These are phyloP conservation scores for Pichia occidentalis DNA, from an alignment of 805 yeast species.

Conservation along the genomic window DNA sequence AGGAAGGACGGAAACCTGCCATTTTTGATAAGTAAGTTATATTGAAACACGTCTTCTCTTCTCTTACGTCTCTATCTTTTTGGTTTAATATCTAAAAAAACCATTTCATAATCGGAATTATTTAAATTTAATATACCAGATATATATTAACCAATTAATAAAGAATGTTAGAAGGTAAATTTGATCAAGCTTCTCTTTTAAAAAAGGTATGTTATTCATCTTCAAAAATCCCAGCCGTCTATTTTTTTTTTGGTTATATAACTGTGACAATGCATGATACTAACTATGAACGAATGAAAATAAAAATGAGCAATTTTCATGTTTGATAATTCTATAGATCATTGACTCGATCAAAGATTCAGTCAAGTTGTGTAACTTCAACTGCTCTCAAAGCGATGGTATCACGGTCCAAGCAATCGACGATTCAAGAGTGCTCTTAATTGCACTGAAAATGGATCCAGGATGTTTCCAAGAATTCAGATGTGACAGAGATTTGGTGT, in stretches of 20 bases:
- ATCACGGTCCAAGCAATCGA: conserved; percentile 96
- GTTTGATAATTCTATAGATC: too few species aligned
- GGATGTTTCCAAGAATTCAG: conserved; percentile 88
- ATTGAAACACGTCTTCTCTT: too few species aligned
- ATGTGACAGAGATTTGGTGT: conserved; percentile 88
- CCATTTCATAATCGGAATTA: too few species aligned
- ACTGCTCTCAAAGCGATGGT: conserved; percentile 84
- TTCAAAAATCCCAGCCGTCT: too few species aligned
- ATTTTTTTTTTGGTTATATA: not conserved
- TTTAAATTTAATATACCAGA: too few species aligned
- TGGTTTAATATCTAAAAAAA: too few species aligned
- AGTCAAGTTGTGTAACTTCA: conserved; percentile 92
- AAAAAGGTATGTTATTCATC: conserved; percentile 51
- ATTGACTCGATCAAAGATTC: conserved; percentile 93
- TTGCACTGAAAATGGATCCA: conserved; percentile 78
- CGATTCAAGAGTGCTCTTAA: conserved; percentile 90
- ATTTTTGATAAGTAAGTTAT: too few species aligned
- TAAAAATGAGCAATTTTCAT: too few species aligned
- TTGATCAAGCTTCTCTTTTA: conserved; percentile 84
- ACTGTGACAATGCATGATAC: too few species aligned
- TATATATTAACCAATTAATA: not conserved
- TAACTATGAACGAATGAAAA: too few species aligned
- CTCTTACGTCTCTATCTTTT: too few species aligned
- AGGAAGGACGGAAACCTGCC: too few species aligned
- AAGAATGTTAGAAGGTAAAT: conserved; percentile 91